A percentile compares a stretch with the other conserved stretches of the same genome.
These are phyloP conservation scores for Mentha longifolia DNA, from an alignment of 257 asterid genomes.

Conservation along the genomic window DNA sequence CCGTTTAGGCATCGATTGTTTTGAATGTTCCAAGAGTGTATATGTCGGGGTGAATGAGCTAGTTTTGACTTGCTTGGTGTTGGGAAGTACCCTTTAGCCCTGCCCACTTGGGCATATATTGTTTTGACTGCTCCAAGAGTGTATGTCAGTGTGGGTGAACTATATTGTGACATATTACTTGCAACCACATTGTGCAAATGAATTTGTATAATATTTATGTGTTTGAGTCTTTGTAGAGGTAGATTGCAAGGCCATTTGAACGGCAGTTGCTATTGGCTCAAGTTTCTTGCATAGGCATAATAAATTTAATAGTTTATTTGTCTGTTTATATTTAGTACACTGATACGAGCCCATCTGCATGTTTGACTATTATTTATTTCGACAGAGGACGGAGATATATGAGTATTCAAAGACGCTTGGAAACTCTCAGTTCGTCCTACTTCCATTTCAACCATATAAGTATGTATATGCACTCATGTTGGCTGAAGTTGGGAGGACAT, in stretches of 20 bases:
- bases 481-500: constrained; percentile 94
- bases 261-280: background rate
- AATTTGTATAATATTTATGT: background rate
- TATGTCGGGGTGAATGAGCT: too few relatives aligned
- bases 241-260: constrained; percentile 11
- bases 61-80: background rate
- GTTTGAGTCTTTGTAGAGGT: background rate
- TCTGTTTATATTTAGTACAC: constrained; percentile 6
- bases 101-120: constrained; percentile 8
- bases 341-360: constrained; percentile 30
- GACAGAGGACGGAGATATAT: constrained; percentile 93
- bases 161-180: background rate
- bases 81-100: constrained; percentile 9
- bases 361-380: constrained; percentile 34
- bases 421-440: constrained; percentile 89
- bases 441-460: constrained; percentile 95
- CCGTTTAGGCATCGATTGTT: constrained; percentile 15
- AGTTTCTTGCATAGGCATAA: constrained; percentile 16
- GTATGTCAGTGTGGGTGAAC: background rate
- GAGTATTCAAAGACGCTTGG: constrained; percentile 94
- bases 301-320: background rate
- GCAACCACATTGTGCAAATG: background rate
- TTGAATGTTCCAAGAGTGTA: constrained; percentile 10
- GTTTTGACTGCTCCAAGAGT: constrained; percentile 17
- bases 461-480: constrained; percentile 88